Evolutionary conservation across 2,329 filamentous ascomycete genomes (phyloP).

Genomic region (Botryotinia globosa): DNA sequence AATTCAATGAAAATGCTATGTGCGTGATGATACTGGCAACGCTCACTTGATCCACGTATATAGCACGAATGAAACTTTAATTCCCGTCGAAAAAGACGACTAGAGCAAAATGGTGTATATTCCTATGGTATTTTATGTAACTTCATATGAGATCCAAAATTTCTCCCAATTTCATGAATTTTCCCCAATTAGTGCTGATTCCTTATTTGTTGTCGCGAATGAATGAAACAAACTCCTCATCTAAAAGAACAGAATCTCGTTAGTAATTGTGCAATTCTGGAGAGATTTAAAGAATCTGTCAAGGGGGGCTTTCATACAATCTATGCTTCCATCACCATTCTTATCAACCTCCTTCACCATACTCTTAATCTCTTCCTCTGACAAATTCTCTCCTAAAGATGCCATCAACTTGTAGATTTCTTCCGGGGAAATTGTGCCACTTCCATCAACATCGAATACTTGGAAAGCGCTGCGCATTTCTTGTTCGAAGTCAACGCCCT

Average conservation of each 20-base stretch:
- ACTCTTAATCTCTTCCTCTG: constrained; percentile 62
- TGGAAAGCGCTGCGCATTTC: constrained; percentile 65
- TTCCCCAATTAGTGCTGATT: not conserved
- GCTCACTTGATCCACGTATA: not conserved
- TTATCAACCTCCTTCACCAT: constrained; percentile 65
- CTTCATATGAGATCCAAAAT: not conserved
- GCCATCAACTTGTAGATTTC: constrained; percentile 63
- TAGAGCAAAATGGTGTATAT: not conserved
- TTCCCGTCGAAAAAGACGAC: too few relatives aligned
- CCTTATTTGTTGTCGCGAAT: constrained; percentile 23
- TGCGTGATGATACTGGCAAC: not conserved
- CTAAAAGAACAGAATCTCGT: not conserved
- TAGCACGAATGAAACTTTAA: not conserved
- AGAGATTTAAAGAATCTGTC: not conserved
- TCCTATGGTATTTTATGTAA: constrained; percentile 1
- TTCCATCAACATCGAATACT: constrained; percentile 65
- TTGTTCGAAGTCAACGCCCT: constrained; percentile 59
- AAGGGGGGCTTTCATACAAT: constrained; percentile 43
- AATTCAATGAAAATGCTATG: not conserved
- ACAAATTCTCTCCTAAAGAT: constrained; percentile 62
- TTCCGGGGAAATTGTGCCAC: constrained; percentile 61
- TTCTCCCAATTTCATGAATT: not conserved
- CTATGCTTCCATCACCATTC: constrained; percentile 62
- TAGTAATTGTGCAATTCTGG: not conserved
- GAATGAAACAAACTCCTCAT: constrained; percentile 26